Evolutionary conservation across 2,329 filamentous ascomycete genomes (phyloP).

Genomic region (Cryphonectria radicalis): DNA sequence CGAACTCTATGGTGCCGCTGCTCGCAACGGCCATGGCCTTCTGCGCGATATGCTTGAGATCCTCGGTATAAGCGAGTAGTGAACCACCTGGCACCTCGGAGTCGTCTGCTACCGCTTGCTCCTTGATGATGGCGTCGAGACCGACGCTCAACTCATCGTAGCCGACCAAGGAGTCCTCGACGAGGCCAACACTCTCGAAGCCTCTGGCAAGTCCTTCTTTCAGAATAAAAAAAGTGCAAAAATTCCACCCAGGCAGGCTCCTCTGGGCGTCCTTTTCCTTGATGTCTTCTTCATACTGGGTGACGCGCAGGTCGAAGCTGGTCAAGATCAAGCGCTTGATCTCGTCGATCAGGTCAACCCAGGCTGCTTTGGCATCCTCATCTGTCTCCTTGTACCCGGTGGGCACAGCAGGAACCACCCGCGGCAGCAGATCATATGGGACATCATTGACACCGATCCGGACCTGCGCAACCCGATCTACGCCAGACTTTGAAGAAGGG

Average conservation of each 20-base stretch:
- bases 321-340: slow-evolving; percentile 84
- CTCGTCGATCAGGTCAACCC: slow-evolving; percentile 82
- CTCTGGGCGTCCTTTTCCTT: slow-evolving; percentile 90
- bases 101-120: slow-evolving; percentile 65
- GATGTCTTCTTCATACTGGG: slow-evolving; percentile 96
- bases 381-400: slow-evolving; percentile 71
- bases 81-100: slow-evolving; percentile 71
- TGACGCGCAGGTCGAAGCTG: slow-evolving; percentile 88
- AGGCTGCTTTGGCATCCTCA: slow-evolving; percentile 79
- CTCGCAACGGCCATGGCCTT: slow-evolving; percentile 49
- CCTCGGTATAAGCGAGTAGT: slow-evolving; percentile 73
- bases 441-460: slow-evolving; percentile 74
- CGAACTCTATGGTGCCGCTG: slow-evolving; percentile 37
- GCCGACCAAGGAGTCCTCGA: slow-evolving; percentile 91
- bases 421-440: slow-evolving; percentile 66
- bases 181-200: slow-evolving; percentile 93
- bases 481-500: slow-evolving; percentile 67
- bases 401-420: slow-evolving; percentile 65
- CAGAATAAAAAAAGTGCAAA: slow-evolving; percentile 97
- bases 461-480: slow-evolving; percentile 84
- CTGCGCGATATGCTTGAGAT: slow-evolving; percentile 66
- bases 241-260: slow-evolving; percentile 93
- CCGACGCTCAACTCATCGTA: slow-evolving; percentile 94
- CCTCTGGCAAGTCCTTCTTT: slow-evolving; percentile 94
- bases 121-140: slow-evolving; percentile 79